Evolutionary conservation across 805 yeast genomes (phyloP).

Genomic region (Saccharomycopsis amapae): DNA sequence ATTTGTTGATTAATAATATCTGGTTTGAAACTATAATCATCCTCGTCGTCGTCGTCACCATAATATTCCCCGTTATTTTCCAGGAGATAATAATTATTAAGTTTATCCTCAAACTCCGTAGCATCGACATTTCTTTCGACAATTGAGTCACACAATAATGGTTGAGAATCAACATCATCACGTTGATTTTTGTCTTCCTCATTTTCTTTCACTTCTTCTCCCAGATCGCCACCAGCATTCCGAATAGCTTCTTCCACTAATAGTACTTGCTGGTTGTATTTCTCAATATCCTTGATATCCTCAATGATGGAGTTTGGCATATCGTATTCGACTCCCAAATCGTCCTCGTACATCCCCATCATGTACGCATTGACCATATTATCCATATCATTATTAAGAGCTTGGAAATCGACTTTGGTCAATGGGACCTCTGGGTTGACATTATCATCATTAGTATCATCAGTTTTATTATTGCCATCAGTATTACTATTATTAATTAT

Average conservation of each 20-base stretch:
- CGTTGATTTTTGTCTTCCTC: slow-evolving; percentile 23
- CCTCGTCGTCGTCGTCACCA: slow-evolving; percentile 22
- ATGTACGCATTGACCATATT: slow-evolving; percentile 48
- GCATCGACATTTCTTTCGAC: slow-evolving; percentile 31
- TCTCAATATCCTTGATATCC: slow-evolving; percentile 41
- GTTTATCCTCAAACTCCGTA: slow-evolving; percentile 4
- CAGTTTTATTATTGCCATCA: not conserved
- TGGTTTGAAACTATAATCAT: slow-evolving; percentile 26
- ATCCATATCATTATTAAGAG: slow-evolving; percentile 36
- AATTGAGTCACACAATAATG: slow-evolving; percentile 36
- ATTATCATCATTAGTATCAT: slow-evolving; percentile 20
- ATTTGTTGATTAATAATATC: slow-evolving; percentile 39
- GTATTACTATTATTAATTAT: not conserved
- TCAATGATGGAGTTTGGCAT: slow-evolving; percentile 34
- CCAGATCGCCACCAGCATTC: not conserved
- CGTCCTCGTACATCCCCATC: slow-evolving; percentile 48
- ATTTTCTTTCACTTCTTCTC: slow-evolving; percentile 7
- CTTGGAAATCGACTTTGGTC: slow-evolving; percentile 28
- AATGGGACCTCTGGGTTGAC: slow-evolving; percentile 3
- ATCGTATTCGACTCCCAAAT: slow-evolving; percentile 41
- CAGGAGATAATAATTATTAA: not conserved
- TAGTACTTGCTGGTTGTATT: slow-evolving; percentile 38
- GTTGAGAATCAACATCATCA: slow-evolving; percentile 31
- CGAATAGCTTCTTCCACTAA: slow-evolving; percentile 26
- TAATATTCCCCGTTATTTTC: not conserved